phyloP scores from a whole-genome alignment of 768 basidiomycete genomes.

The Tulasnella sp. region DNA sequence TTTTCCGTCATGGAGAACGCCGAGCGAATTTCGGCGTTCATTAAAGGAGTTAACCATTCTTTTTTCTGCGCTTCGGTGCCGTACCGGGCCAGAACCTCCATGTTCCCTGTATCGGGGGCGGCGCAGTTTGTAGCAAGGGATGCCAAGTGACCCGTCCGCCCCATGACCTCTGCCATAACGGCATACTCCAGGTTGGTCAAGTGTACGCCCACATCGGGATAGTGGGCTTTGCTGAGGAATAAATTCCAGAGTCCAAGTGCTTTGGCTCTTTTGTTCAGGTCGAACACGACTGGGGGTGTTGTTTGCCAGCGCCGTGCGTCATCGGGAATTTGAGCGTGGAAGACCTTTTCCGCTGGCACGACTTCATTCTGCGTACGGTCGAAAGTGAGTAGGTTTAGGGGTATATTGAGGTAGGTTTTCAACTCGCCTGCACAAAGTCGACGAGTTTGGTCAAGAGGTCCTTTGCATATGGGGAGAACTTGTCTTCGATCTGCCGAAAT shows the following conservation, averaged over 20 bases:
- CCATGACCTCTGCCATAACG: conserved; percentile 94
- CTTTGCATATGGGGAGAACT: conserved; percentile 87
- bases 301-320: conserved; percentile 76
- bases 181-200: conserved; percentile 96
- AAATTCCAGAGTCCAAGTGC: conserved; percentile 93
- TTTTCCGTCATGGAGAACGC: conserved; percentile 98
- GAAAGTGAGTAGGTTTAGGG: conserved; percentile 17
- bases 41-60: conserved; percentile 80
- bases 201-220: conserved; percentile 84
- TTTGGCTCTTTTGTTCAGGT: conserved; percentile 84
- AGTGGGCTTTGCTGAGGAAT: conserved; percentile 91
- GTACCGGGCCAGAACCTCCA: conserved; percentile 97
- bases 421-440: conserved; percentile 71
- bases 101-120: conserved; percentile 96
- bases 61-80: conserved; percentile 88
- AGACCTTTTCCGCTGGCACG: conserved; percentile 70
- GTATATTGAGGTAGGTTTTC: neutral
- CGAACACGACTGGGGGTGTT: conserved; percentile 72
- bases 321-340: conserved; percentile 81
- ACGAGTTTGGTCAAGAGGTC: conserved; percentile 80
- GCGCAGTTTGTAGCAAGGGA: conserved; percentile 90
- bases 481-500: conserved; percentile 69
- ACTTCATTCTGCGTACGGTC: conserved; percentile 69
- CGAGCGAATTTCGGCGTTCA: conserved; percentile 90
- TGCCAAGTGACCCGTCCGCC: conserved; percentile 74